Evolutionary conservation across 768 basidiomycete species (phyloP).

Genomic region (Boletus tylopilopsis): DNA sequence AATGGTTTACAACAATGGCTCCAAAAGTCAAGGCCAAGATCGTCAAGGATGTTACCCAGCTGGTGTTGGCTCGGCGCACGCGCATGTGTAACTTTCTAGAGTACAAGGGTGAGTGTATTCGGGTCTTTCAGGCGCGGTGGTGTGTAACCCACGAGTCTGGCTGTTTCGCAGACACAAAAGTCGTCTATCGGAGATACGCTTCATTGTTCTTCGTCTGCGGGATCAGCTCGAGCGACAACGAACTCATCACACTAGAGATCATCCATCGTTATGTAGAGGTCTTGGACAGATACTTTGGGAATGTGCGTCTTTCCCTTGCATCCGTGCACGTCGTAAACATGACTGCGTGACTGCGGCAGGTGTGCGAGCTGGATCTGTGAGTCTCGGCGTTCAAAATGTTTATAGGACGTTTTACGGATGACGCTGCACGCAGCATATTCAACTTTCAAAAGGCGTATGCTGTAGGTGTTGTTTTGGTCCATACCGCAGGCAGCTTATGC

Average conservation of each 20-base stretch:
- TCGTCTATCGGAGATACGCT: conserved; percentile 94
- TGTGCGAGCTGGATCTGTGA: conserved; percentile 91
- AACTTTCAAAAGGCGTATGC: conserved; percentile 97
- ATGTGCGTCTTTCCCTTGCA: conserved; percentile 27
- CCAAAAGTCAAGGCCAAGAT: conserved; percentile 84
- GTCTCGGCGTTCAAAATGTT: conserved; percentile 15
- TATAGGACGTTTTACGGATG: background rate
- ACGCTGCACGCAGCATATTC: conserved; percentile 69
- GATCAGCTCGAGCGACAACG: conserved; percentile 81
- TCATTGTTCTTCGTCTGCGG: conserved; percentile 94
- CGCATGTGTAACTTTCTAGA: conserved; percentile 96
- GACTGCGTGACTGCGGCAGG: conserved; percentile 38
- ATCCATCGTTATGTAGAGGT: conserved; percentile 94
- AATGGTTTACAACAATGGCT: conserved; percentile 90
- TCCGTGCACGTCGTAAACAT: background rate
- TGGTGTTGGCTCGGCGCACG: conserved; percentile 82
- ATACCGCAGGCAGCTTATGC: background rate
- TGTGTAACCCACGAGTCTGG: too few species aligned
- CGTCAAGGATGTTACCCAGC: conserved; percentile 92
- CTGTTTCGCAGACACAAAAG: conserved; percentile 58
- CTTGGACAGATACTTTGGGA: conserved; percentile 59
- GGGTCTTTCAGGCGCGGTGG: background rate
- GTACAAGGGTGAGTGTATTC: conserved; percentile 74
- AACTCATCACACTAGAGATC: conserved; percentile 87
- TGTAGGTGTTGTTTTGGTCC: conserved; percentile 38